A percentile compares a stretch with the other conserved stretches of the same genome.
Conservation (phyloP, 2,329 filamentous ascomycete species). For the Fusarium musae region DNA sequence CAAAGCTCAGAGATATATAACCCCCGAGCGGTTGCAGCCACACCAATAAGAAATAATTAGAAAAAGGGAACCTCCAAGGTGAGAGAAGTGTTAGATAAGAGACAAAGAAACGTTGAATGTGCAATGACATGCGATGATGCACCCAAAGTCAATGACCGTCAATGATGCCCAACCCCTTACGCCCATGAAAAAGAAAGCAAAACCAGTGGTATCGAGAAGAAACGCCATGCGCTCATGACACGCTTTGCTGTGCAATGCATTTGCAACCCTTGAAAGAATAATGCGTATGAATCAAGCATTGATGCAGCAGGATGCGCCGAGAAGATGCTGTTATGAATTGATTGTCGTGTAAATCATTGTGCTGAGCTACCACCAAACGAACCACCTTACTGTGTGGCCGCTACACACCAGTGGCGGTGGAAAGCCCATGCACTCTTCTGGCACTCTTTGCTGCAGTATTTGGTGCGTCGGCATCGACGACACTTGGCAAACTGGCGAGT, state of each 20-base stretch:
- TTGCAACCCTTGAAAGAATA: constrained; percentile 47
- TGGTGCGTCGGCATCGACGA: constrained; percentile 92
- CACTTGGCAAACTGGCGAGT: constrained; percentile 98
- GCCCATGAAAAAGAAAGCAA: constrained; percentile 43
- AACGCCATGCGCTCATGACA: constrained; percentile 55
- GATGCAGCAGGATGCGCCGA: constrained; percentile 42
- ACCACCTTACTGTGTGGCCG: constrained; percentile 65
- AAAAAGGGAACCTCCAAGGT: constrained; percentile 36
- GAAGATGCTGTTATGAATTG: constrained; percentile 39
- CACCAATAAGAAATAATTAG: constrained; percentile 38
- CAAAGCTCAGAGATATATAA: neutral
- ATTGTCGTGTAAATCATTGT: constrained; percentile 32
- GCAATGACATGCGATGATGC: constrained; percentile 39
- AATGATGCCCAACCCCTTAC: constrained; percentile 44
- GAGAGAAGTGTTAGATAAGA: constrained; percentile 26
- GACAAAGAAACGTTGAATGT: constrained; percentile 30
- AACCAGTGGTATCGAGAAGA: constrained; percentile 58
- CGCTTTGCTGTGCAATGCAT: constrained; percentile 57
- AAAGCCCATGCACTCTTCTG: constrained; percentile 99
- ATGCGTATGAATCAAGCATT: constrained; percentile 48
- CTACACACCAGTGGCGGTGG: constrained; percentile 97
- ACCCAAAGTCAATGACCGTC: constrained; percentile 38
- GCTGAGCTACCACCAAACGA: neutral
- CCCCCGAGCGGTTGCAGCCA: constrained; percentile 11
- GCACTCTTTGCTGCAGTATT: constrained; percentile 99